A percentile compares a stretch with the other conserved stretches of the same genome.
Evolutionary conservation across 768 basidiomycete species (phyloP).

Genomic region (Astraeus odoratus): DNA sequence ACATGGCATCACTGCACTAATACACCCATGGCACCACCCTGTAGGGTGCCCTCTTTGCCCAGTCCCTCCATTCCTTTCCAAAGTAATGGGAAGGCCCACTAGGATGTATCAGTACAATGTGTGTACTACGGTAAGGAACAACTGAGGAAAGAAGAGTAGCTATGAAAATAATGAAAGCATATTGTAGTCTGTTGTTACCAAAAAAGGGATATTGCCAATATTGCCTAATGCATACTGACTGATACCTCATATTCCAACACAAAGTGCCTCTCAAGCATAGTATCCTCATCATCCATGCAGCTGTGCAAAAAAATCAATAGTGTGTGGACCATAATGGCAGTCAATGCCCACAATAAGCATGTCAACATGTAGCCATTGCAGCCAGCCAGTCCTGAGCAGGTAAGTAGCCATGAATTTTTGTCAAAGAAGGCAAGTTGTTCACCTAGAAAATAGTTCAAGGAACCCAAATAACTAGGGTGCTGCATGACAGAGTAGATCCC

Average conservation of each 20-base stretch:
- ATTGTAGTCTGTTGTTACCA: no score
- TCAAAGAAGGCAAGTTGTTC: background rate
- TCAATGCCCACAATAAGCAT: background rate
- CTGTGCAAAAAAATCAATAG: background rate
- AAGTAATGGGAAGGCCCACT: no score
- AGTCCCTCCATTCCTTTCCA: background rate
- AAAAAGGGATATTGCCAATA: no score
- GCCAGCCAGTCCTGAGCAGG: background rate
- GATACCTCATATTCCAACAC: no score
- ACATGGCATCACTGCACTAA: background rate
- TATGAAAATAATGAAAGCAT: no score
- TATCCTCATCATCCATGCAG: background rate
- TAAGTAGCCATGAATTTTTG: background rate
- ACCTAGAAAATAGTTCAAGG: background rate
- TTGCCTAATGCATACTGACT: no score
- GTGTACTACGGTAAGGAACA: no score
- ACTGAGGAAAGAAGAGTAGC: no score
- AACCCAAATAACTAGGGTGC: conserved; percentile 19
- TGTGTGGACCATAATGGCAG: background rate
- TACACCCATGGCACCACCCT: background rate
- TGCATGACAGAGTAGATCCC: conserved; percentile 17
- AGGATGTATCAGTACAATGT: no score
- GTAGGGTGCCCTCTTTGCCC: background rate
- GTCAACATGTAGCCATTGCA: background rate
- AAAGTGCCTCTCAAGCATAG: background rate